phyloP scores from a whole-genome alignment of 768 basidiomycete species.

The Amanita pseudoporphyria region DNA sequence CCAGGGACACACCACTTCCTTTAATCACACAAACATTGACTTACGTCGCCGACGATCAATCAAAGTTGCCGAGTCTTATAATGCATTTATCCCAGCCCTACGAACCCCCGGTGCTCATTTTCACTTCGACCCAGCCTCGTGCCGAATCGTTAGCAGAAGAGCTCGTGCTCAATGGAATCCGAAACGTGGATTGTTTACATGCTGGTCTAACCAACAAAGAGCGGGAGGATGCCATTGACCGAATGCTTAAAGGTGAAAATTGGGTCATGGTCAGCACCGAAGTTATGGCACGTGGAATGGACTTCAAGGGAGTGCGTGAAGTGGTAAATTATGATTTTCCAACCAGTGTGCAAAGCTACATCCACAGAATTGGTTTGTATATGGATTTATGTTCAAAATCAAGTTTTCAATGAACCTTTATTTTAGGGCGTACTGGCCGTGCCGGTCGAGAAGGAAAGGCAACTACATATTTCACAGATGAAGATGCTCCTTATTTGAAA shows the following conservation, averaged over 20 bases:
- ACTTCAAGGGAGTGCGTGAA: slow-evolving; percentile 89
- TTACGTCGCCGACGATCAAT: slow-evolving; percentile 88
- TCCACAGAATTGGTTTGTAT: slow-evolving; percentile 80
- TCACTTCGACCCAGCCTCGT: slow-evolving; percentile 85
- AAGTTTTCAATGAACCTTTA: slow-evolving; percentile 5
- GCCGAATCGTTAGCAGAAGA: slow-evolving; percentile 74
- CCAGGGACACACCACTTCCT: slow-evolving; percentile 87
- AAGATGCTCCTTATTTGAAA: slow-evolving; percentile 88
- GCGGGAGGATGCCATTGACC: slow-evolving; percentile 73
- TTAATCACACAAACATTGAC: slow-evolving; percentile 83
- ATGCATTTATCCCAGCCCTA: slow-evolving; percentile 74
- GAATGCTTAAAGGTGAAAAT: slow-evolving; percentile 83
- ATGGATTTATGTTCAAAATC: neutral
- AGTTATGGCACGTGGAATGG: slow-evolving; percentile 97
- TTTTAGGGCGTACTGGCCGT: slow-evolving; percentile 82
- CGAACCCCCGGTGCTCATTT: slow-evolving; percentile 86
- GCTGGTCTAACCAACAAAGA: slow-evolving; percentile 84
- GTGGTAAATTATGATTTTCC: slow-evolving; percentile 99
- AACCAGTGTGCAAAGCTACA: slow-evolving; percentile 88
- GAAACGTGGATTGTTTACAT: slow-evolving; percentile 84
- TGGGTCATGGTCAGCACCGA: slow-evolving; percentile 98
- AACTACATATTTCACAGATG: slow-evolving; percentile 91
- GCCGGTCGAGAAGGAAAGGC: slow-evolving; percentile 90
- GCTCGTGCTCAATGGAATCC: slow-evolving; percentile 65
- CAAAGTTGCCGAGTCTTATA: slow-evolving; percentile 87